These are phyloP conservation scores for Gaillardinia entomophila DNA, from an alignment of 805 yeast genomes.

Conservation along the genomic window DNA sequence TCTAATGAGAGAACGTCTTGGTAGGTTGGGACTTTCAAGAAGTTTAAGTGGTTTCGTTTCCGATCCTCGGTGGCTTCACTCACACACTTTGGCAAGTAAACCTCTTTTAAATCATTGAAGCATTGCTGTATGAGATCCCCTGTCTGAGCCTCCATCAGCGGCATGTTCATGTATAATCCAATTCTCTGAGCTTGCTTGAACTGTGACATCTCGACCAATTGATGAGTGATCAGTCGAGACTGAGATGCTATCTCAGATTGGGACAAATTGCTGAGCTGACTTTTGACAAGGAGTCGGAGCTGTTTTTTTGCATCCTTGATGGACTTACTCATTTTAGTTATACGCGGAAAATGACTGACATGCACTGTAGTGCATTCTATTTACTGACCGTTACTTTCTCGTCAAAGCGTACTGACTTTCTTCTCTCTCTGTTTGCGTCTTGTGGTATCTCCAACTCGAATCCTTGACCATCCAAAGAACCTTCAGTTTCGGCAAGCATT, in stretches of 20 bases:
- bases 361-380: no score
- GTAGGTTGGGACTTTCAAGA: slow-evolving; percentile 43
- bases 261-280: slow-evolving; percentile 10
- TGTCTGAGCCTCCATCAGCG: slow-evolving; percentile 63
- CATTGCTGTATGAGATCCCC: slow-evolving; percentile 44
- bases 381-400: slow-evolving; percentile 39
- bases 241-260: slow-evolving; percentile 14
- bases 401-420: slow-evolving; percentile 64
- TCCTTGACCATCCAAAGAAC: slow-evolving; percentile 32
- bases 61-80: slow-evolving; percentile 21
- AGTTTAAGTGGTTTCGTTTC: slow-evolving; percentile 42
- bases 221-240: slow-evolving; percentile 15
- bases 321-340: no score
- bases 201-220: slow-evolving; percentile 18
- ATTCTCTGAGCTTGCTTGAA: slow-evolving; percentile 43
- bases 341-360: no score
- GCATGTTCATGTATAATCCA: slow-evolving; percentile 78
- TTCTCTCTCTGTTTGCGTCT: slow-evolving; percentile 33
- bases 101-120: slow-evolving; percentile 43
- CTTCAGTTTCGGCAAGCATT: slow-evolving; percentile 36
- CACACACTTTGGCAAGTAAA: slow-evolving; percentile 55
- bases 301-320: slow-evolving; percentile 14
- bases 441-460: slow-evolving; percentile 43
- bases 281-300: slow-evolving; percentile 21
- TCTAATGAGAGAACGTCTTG: slow-evolving; percentile 40